Evolutionary conservation across 164 flowering plant genomes (phyloP).

Genomic region (Liquidambar formosana): DNA sequence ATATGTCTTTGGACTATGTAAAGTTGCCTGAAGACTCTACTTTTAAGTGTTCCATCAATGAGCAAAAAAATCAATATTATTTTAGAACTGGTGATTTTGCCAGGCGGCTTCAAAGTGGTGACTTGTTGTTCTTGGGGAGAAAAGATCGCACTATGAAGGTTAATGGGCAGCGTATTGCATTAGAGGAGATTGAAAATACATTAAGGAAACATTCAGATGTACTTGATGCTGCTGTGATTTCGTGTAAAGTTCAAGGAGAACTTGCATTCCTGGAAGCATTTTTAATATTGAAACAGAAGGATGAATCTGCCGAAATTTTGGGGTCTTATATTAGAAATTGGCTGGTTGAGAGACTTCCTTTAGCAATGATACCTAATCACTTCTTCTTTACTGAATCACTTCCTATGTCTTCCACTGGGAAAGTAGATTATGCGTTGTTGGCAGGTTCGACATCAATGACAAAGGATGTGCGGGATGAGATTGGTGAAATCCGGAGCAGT

Average conservation of each 20-base stretch:
- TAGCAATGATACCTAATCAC: constrained; percentile 59
- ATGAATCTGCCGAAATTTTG: constrained; percentile 23
- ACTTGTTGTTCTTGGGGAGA: constrained; percentile 79
- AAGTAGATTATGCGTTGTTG: constrained; percentile 64
- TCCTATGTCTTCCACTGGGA: constrained; percentile 78
- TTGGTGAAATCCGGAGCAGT: constrained; percentile 17
- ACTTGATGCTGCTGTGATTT: constrained; percentile 72
- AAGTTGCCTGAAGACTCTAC: constrained; percentile 30
- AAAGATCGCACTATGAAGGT: constrained; percentile 77
- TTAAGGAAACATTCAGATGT: constrained; percentile 62
- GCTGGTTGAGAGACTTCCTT: constrained; percentile 61
- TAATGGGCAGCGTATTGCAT: constrained; percentile 78
- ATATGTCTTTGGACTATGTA: constrained; percentile 33
- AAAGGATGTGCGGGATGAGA: constrained; percentile 17
- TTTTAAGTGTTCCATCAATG: constrained; percentile 21
- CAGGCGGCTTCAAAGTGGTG: constrained; percentile 60
- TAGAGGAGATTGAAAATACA: constrained; percentile 76
- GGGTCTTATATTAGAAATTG: constrained; percentile 51
- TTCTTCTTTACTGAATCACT: constrained; percentile 49
- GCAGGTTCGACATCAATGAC: constrained; percentile 14
- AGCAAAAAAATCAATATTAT: constrained; percentile 25
- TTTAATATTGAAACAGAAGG: constrained; percentile 42
- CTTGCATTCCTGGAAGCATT: constrained; percentile 50
- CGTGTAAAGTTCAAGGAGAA: constrained; percentile 37
- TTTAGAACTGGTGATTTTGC: constrained; percentile 87